phyloP scores from a whole-genome alignment of 129 eudicot genomes.

The Scalesia atractyloides region DNA sequence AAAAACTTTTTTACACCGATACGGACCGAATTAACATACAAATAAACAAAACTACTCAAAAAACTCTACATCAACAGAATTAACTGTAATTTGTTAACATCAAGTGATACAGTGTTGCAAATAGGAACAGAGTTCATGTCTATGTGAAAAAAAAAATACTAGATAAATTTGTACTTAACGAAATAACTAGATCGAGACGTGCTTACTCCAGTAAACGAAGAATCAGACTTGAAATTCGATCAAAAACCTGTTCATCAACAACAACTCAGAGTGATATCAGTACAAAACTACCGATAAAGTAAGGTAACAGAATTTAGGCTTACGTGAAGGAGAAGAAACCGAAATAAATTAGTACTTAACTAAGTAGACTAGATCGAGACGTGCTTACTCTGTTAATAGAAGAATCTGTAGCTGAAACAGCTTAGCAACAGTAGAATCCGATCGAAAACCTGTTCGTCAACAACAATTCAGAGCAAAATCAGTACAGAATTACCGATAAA shows the following conservation, averaged over 20 bases:
- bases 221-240: not conserved
- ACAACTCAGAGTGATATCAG: conserved; percentile 3
- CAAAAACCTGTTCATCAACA: conserved; percentile 28
- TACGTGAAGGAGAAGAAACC: not conserved
- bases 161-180: not conserved
- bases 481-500: not conserved
- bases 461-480: conserved; percentile 6
- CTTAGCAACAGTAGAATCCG: not conserved
- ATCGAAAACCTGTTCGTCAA: conserved; percentile 23
- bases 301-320: not conserved
- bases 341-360: not conserved
- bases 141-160: not conserved
- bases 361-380: conserved; percentile 13
- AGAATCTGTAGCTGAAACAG: conserved; percentile 3
- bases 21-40: not conserved
- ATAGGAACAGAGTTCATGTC: not conserved
- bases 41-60: not conserved
- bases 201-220: conserved; percentile 14
- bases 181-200: not conserved
- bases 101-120: conserved; percentile 2
- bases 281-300: not conserved
- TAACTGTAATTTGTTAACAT: not conserved
- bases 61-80: not conserved
- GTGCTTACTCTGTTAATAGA: conserved; percentile 17
- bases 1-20: not conserved